These are phyloP conservation scores for Aspergillus pseudoviridinutans DNA, from an alignment of 2,329 filamentous ascomycete genomes.

Conservation along the genomic window DNA sequence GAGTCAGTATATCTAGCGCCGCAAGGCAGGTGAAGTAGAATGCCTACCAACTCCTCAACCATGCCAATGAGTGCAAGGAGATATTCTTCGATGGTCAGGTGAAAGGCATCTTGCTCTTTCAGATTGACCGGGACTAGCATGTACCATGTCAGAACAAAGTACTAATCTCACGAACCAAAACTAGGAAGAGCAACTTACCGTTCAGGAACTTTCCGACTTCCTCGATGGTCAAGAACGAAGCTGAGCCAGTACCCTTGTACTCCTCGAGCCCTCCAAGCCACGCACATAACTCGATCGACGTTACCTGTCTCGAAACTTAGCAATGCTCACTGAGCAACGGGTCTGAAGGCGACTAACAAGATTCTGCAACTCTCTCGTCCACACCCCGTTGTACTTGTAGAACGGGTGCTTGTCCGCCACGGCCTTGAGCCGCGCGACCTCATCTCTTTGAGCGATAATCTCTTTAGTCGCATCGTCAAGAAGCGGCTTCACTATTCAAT, in stretches of 20 bases:
- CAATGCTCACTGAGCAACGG: neutral
- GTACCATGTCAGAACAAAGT: neutral
- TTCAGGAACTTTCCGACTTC: constrained; percentile 75
- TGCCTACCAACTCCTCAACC: constrained; percentile 73
- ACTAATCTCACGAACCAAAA: constrained; percentile 6
- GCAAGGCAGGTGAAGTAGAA: neutral
- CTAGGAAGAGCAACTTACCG: constrained; percentile 47
- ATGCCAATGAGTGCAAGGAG: constrained; percentile 81
- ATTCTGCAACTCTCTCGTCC: constrained; percentile 80
- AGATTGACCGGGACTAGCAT: constrained; percentile 78
- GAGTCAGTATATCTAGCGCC: neutral
- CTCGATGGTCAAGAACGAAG: constrained; percentile 80
- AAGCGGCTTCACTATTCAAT: constrained; percentile 58
- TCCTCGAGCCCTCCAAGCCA: constrained; percentile 75
- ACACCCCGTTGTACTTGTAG: constrained; percentile 94
- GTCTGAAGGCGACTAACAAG: constrained; percentile 50
- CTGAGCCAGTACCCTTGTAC: constrained; percentile 50
- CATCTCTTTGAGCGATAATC: constrained; percentile 68
- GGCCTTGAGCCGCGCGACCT: constrained; percentile 64
- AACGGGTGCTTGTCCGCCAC: constrained; percentile 85
- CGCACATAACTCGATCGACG: constrained; percentile 58
- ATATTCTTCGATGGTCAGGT: constrained; percentile 96
- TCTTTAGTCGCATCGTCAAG: constrained; percentile 65
- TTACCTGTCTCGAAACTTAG: constrained; percentile 41
- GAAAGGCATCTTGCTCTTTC: constrained; percentile 85